A percentile compares a stretch with the other conserved stretches of the same genome.
Evolutionary conservation across 2,329 filamentous ascomycete genomes (phyloP).

Genomic region (Penicillium sp.): DNA sequence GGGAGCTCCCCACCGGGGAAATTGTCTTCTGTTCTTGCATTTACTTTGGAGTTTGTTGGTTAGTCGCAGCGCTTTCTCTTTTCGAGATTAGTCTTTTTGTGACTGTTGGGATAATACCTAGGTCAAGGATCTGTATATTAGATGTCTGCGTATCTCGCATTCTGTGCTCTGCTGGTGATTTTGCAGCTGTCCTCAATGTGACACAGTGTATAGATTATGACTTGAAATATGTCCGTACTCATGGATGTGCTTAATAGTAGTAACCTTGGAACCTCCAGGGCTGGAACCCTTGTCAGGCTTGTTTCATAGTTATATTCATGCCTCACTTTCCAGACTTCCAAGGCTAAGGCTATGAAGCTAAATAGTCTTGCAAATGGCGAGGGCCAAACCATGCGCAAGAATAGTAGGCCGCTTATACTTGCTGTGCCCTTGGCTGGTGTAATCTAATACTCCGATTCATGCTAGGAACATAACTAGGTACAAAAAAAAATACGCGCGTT

Average conservation of each 20-base stretch:
- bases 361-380: neutral
- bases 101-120: constrained; percentile 29
- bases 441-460: too few relatives aligned
- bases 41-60: constrained; percentile 32
- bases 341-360: neutral
- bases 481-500: neutral
- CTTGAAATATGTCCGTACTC: constrained; percentile 14
- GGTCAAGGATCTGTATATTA: constrained; percentile 31
- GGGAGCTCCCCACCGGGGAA: constrained; percentile 11
- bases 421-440: neutral
- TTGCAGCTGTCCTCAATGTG: constrained; percentile 11
- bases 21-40: constrained; percentile 26
- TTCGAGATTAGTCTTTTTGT: constrained; percentile 24
- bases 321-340: neutral
- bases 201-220: constrained; percentile 22
- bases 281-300: neutral
- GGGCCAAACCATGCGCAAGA: too few relatives aligned
- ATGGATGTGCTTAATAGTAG: neutral
- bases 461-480: too few relatives aligned
- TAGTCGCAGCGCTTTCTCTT: constrained; percentile 28
- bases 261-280: too few relatives aligned
- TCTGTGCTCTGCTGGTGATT: constrained; percentile 14
- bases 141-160: constrained; percentile 24
- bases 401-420: neutral
- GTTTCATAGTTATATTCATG: neutral